Evolutionary conservation across 177 flowering plant species (phyloP).

Genomic region (Tripterygium wilfordii): DNA sequence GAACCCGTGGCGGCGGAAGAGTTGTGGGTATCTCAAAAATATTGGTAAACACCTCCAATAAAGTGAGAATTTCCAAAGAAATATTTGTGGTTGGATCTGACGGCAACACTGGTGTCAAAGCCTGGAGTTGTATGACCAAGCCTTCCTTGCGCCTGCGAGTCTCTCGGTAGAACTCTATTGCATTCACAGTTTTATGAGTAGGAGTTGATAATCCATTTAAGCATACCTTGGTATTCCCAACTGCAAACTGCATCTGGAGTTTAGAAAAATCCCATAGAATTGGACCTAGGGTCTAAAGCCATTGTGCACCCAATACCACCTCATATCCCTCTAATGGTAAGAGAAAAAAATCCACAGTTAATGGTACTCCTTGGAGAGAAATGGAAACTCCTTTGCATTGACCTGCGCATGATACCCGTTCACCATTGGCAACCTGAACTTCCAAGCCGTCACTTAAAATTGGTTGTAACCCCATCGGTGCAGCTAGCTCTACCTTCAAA

Average conservation of each 20-base stretch:
- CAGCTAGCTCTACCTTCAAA: neutral
- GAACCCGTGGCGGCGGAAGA: constrained; percentile 1
- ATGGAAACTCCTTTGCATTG: neutral
- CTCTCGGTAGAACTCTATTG: no score
- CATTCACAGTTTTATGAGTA: no score
- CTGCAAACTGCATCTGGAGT: neutral
- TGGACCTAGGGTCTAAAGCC: neutral
- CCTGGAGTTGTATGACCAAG: no score
- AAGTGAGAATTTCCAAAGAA: no score
- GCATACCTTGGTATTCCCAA: neutral
- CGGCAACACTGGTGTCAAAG: no score
- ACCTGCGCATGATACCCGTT: constrained; percentile 2
- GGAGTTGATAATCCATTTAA: no score
- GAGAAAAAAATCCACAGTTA: neutral
- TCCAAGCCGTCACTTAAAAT: neutral
- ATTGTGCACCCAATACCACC: constrained; percentile 1
- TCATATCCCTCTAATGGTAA: constrained; percentile 1
- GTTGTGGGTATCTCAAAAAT: no score
- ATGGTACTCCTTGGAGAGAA: neutral
- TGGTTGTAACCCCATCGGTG: neutral
- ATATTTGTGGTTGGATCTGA: no score
- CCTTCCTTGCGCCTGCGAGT: no score
- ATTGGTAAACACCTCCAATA: no score
- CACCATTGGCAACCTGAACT: constrained; percentile 10
- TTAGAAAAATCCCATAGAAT: constrained; percentile 3